Percentiles rank a stretch among this genome's conserved stretches.
Evolutionary conservation across 371 early-diverging fungal genomes (phyloP).

Genomic region (Mortierella sp.): DNA sequence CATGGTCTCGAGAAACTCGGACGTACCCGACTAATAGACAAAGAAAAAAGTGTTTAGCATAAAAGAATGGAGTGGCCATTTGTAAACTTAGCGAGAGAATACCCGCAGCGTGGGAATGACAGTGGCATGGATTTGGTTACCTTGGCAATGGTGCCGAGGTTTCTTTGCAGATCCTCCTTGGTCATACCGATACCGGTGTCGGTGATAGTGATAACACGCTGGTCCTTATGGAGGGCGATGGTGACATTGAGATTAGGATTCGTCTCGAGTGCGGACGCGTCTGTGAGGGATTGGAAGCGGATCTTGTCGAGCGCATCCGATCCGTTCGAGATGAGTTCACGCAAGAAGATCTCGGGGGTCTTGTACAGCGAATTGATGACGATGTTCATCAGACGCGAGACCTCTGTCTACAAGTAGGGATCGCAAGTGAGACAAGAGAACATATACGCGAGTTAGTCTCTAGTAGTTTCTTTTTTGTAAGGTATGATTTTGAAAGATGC

Average conservation of each 20-base stretch:
- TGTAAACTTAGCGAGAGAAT: too few species aligned
- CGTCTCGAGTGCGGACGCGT: constrained; percentile 66
- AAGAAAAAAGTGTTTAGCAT: neutral
- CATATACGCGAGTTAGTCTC: too few species aligned
- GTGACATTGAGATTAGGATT: constrained; percentile 77
- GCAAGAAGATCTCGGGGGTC: constrained; percentile 89
- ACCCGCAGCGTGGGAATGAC: too few species aligned
- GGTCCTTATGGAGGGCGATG: constrained; percentile 76
- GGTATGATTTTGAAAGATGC: neutral
- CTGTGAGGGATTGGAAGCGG: constrained; percentile 80
- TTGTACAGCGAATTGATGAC: constrained; percentile 93
- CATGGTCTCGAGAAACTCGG: constrained; percentile 83
- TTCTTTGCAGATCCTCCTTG: constrained; percentile 85
- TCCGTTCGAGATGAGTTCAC: constrained; percentile 96
- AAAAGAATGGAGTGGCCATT: neutral
- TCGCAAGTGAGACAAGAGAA: too few species aligned
- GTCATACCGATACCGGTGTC: constrained; percentile 99
- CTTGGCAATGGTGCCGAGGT: constrained; percentile 97
- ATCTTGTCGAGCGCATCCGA: constrained; percentile 98
- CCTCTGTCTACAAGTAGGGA: constrained; percentile 71
- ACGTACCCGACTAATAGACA: constrained; percentile 73
- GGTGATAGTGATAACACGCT: constrained; percentile 79
- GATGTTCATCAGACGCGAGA: constrained; percentile 88
- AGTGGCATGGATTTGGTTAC: too few species aligned
- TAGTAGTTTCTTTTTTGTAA: too few species aligned